Evolutionary conservation across 768 basidiomycete genomes (phyloP).

Genomic region (Mycena galopus): DNA sequence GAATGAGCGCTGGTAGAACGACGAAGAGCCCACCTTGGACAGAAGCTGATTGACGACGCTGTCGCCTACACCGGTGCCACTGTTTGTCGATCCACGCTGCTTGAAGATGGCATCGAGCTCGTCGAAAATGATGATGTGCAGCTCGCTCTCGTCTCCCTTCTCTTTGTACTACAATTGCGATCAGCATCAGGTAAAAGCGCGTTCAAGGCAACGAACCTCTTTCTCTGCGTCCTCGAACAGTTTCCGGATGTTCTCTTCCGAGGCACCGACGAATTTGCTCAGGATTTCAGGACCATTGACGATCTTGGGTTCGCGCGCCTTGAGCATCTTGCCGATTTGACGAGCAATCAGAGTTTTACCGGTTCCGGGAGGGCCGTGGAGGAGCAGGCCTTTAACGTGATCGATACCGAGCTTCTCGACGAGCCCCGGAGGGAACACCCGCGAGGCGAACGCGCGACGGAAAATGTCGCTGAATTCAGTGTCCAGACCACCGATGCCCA

Average conservation of each 20-base stretch:
- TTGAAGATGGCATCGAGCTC: conserved; percentile 99
- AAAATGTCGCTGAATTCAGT: conserved; percentile 96
- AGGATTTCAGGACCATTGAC: conserved; percentile 98
- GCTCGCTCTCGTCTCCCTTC: conserved; percentile 95
- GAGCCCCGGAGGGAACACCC: conserved; percentile 97
- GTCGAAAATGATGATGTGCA: conserved; percentile 99
- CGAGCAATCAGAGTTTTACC: conserved; percentile 98
- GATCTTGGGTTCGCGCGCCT: conserved; percentile 96
- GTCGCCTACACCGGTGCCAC: conserved; percentile 97
- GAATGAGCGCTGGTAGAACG: neutral
- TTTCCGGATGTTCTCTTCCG: conserved; percentile 98
- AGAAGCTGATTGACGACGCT: conserved; percentile 98
- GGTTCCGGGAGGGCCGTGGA: conserved; percentile 97
- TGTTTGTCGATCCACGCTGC: conserved; percentile 93
- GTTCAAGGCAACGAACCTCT: conserved; percentile 67
- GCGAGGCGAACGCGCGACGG: conserved; percentile 97
- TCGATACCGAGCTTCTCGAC: conserved; percentile 98
- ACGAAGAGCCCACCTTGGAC: conserved; percentile 78
- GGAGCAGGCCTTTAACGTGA: conserved; percentile 97
- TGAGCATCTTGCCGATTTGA: conserved; percentile 99
- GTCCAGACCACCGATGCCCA: conserved; percentile 99
- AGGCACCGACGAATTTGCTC: conserved; percentile 97
- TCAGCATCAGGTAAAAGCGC: neutral
- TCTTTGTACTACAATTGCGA: conserved; percentile 82
- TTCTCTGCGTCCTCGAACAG: conserved; percentile 98